Evolutionary conservation across 352 stramenopile genomes (phyloP).

Genomic region (Phytophthora hibernalis): DNA sequence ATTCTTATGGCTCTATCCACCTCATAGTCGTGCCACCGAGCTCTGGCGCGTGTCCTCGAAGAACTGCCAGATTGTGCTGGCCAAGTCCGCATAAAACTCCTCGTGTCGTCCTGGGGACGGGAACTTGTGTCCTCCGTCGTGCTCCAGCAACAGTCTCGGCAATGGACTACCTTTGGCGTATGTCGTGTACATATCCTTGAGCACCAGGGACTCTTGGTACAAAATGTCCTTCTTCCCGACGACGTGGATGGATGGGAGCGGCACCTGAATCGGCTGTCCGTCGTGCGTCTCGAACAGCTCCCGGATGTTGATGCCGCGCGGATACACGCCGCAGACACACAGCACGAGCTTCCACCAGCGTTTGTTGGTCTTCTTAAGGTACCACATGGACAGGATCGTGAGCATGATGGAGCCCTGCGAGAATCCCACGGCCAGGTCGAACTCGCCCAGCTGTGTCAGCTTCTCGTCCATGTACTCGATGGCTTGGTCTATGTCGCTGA

Average conservation of each 20-base stretch:
- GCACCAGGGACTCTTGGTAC: slow-evolving; percentile 49
- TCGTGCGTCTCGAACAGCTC: slow-evolving; percentile 53
- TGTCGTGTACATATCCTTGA: slow-evolving; percentile 54
- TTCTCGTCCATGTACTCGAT: slow-evolving; percentile 70
- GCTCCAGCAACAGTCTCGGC: slow-evolving; percentile 48
- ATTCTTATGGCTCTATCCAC: slow-evolving; percentile 25
- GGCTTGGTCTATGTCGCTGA: slow-evolving; percentile 47
- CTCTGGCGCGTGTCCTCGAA: slow-evolving; percentile 46
- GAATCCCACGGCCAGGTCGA: slow-evolving; percentile 82
- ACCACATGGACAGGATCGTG: slow-evolving; percentile 68
- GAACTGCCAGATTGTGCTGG: slow-evolving; percentile 52
- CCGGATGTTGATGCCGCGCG: slow-evolving; percentile 45
- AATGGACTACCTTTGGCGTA: slow-evolving; percentile 44
- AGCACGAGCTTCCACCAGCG: slow-evolving; percentile 64
- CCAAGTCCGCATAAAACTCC: slow-evolving; percentile 51
- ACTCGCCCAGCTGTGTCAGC: slow-evolving; percentile 63
- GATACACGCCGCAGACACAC: slow-evolving; percentile 52
- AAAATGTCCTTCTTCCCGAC: slow-evolving; percentile 55
- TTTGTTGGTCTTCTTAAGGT: slow-evolving; percentile 48
- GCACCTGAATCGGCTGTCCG: slow-evolving; percentile 46
- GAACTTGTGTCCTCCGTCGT: slow-evolving; percentile 72
- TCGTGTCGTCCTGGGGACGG: slow-evolving; percentile 58
- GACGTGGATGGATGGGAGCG: slow-evolving; percentile 69
- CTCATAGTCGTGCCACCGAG: slow-evolving; percentile 39
- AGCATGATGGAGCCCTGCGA: slow-evolving; percentile 79